Base-by-base conservation (phyloP, 164 flowering plant genomes). In the Malania oleifera region DNA sequence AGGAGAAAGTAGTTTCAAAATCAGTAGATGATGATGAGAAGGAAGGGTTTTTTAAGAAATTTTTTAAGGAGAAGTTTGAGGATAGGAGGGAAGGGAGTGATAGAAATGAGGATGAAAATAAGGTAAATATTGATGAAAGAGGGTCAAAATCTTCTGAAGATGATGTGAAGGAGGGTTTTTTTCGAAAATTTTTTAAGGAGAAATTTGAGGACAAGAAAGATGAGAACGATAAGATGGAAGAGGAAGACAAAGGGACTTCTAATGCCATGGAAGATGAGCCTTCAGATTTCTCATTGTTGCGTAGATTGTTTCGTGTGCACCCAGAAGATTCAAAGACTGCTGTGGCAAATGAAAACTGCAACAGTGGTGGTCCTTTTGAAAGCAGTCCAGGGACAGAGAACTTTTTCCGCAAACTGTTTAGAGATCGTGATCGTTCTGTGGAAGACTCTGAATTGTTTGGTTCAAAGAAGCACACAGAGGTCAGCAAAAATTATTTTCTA, bases 341-440 rank as follows among this genome's bases (percentile, higher is more conserved):
- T 43, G 57, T 40, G 23, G 38, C 64, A 17, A 80, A 64, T 76
- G 92, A 84, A 63, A 78, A 67, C 66, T 67, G 67, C 54, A 74
- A 66, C 52, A 43, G 57, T 64, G 78, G 75, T 49, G 52, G 70
- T 65, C 38, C 76, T 50, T 55, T 73, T 63, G 99, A 86, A 64
- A 81, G 96, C 70, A 95, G 97, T 70, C 99, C 96, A 7, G 99
- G 97, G 56, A 88, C 96, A 1, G 96, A 91, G 67, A 91, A 74
- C 24, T 91, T 95, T 67, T 91, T 95, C 61, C 95, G 91, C 59
- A 91, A 91, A 70, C 66, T 95, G 46, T 91, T 95, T 61, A 79
- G 86, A 65, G 99, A 93, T 60, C 92, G 99, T 27, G 99, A 90
- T 39, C 86, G 95, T 20, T 91, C 97, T 27, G 69, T 95, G 57